These are phyloP conservation scores for Pyrenula massariospora DNA, from an alignment of 495 filamentous ascomycete species.

Conservation along the genomic window DNA sequence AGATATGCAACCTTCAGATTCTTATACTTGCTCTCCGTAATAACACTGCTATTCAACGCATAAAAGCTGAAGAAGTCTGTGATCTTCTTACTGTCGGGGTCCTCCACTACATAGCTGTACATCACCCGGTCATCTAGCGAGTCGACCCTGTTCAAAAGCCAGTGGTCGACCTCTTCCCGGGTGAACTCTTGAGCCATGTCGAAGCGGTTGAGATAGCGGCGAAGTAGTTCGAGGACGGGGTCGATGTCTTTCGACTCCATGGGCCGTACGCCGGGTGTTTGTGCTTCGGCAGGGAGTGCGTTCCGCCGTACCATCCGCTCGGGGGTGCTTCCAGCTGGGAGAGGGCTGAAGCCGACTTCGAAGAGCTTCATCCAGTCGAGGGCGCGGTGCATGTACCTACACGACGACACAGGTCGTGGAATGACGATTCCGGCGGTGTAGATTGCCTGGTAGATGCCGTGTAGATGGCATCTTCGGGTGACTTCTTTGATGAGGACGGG, in stretches of 20 bases:
- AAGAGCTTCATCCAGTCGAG: conserved; percentile 92
- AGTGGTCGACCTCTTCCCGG: conserved; percentile 72
- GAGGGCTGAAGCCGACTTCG: conserved; percentile 80
- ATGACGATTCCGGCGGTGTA: conserved; percentile 88
- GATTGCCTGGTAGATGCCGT: conserved; percentile 82
- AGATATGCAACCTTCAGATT: conserved; percentile 79
- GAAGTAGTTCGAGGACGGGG: conserved; percentile 60
- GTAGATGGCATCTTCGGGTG: conserved; percentile 74
- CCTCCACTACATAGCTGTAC: conserved; percentile 86
- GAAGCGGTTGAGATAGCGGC: conserved; percentile 66
- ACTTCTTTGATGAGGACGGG: conserved; percentile 96
- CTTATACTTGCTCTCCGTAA: conserved; percentile 50
- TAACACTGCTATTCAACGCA: conserved; percentile 82
- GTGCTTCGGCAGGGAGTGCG: conserved; percentile 57
- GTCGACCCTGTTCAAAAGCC: conserved; percentile 61
- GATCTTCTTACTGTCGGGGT: conserved; percentile 61
- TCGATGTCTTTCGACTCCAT: conserved; percentile 80
- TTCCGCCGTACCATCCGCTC: conserved; percentile 70
- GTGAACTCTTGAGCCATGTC: conserved; percentile 75
- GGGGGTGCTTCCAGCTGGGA: conserved; percentile 71
- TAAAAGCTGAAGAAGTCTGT: conserved; percentile 98
- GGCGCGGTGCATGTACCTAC: conserved; percentile 86
- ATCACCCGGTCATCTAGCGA: conserved; percentile 64
- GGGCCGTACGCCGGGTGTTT: conserved; percentile 59
- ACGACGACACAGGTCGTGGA: conserved; percentile 81